Percentiles rank a stretch among this genome's conserved stretches.
Conservation (phyloP, 495 filamentous ascomycete species). For the Aspergillus leporis region DNA sequence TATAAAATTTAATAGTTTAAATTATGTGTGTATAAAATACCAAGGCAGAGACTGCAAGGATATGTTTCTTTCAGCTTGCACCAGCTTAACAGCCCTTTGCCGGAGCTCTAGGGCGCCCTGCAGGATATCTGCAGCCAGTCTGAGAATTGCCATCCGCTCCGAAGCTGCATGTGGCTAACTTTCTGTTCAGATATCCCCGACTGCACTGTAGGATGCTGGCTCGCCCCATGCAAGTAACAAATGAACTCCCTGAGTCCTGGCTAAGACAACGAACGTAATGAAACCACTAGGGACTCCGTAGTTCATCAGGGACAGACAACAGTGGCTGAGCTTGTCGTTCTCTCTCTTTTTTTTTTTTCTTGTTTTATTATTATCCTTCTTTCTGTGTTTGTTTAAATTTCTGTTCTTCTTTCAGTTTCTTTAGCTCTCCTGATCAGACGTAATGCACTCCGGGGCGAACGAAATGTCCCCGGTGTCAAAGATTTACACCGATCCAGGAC, state of each 20-base stretch:
- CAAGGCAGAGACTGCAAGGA: neutral
- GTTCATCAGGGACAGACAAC: neutral
- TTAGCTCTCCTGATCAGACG: neutral
- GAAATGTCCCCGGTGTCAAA: slow-evolving; percentile 2
- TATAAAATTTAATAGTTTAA: too few species aligned
- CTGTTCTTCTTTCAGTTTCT: too few species aligned
- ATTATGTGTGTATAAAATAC: too few species aligned
- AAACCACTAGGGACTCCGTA: neutral
- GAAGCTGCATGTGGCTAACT: slow-evolving; percentile 12
- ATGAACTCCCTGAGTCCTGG: neutral
- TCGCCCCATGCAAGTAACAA: neutral
- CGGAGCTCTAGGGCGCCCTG: slow-evolving; percentile 21
- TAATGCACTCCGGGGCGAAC: neutral
- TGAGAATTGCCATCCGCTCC: slow-evolving; percentile 20
- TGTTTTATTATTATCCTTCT: neutral
- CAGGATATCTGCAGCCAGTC: slow-evolving; percentile 19
- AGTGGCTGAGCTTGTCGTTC: too few species aligned
- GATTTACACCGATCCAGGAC: slow-evolving; percentile 19
- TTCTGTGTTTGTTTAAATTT: too few species aligned
- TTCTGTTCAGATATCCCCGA: neutral
- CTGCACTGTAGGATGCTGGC: slow-evolving; percentile 7
- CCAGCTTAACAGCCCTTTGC: neutral
- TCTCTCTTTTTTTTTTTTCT: neutral
- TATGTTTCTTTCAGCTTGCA: slow-evolving; percentile 1
- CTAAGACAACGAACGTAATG: neutral